Evolutionary conservation across 768 basidiomycete species (phyloP).

Genomic region (Boletus eberwhitei): DNA sequence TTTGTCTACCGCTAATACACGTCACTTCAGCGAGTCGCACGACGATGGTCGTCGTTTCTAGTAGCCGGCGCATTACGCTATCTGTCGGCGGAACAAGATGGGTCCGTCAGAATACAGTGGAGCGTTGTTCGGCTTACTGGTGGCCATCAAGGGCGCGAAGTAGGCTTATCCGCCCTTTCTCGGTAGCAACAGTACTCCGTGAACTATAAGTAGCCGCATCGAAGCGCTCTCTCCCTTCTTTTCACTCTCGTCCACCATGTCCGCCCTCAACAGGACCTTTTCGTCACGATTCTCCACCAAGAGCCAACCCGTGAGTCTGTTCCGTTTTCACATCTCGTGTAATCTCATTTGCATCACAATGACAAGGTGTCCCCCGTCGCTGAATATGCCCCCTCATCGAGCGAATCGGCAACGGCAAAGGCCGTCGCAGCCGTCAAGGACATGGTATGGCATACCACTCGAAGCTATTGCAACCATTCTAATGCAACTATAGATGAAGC

Average conservation of each 20-base stretch:
- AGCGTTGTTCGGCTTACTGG: slow-evolving; percentile 21
- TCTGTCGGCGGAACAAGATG: neutral
- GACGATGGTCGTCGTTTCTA: too few species aligned
- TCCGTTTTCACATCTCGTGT: neutral
- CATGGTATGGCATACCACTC: slow-evolving; percentile 18
- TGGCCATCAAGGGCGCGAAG: slow-evolving; percentile 5
- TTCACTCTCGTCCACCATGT: slow-evolving; percentile 19
- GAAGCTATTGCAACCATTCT: neutral
- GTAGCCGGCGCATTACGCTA: slow-evolving; percentile 2
- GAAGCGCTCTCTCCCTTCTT: neutral
- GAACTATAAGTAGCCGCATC: slow-evolving; percentile 26
- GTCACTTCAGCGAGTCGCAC: too few species aligned
- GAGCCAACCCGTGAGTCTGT: slow-evolving; percentile 23
- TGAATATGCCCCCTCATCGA: slow-evolving; percentile 8
- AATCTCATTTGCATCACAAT: neutral
- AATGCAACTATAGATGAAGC: slow-evolving; percentile 22
- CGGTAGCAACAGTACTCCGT: slow-evolving; percentile 8
- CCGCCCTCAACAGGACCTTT: slow-evolving; percentile 27
- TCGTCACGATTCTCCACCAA: slow-evolving; percentile 30
- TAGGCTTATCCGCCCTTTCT: slow-evolving; percentile 12
- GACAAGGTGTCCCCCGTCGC: slow-evolving; percentile 11
- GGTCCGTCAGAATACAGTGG: slow-evolving; percentile 3
- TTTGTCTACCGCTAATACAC: too few species aligned
- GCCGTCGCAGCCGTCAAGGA: slow-evolving; percentile 30
- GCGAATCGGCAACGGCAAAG: slow-evolving; percentile 20